phyloP scores from a whole-genome alignment of 306 rosid genomes.

The Echinosophora koreensis region DNA sequence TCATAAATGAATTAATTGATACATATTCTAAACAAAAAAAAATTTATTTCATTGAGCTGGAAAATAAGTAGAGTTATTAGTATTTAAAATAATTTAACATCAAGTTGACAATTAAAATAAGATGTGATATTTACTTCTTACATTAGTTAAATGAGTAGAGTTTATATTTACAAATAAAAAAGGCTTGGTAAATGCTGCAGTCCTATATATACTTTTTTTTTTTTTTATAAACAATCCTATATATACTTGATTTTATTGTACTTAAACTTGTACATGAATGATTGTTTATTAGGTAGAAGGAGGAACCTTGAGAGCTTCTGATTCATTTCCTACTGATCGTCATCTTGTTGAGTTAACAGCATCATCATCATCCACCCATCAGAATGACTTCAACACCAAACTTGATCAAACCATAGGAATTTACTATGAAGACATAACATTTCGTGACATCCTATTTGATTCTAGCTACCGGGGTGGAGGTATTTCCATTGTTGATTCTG shows the following conservation, averaged over 20 bases:
- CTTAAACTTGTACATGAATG: neutral
- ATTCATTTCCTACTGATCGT: conserved; percentile 59
- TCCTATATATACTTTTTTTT: no score
- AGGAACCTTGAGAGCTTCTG: conserved; percentile 68
- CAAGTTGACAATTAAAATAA: no score
- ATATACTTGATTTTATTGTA: neutral
- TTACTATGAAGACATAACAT: conserved; percentile 75
- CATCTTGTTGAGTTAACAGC: conserved; percentile 66
- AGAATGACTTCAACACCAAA: neutral
- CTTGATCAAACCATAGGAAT: neutral
- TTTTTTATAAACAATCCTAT: no score
- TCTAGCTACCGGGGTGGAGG: conserved; percentile 70
- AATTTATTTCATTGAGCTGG: no score
- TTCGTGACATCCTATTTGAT: conserved; percentile 67
- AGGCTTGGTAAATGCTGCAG: no score
- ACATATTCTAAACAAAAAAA: no score
- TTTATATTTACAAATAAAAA: no score
- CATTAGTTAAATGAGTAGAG: no score
- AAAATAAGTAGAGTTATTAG: no score
- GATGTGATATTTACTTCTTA: no score
- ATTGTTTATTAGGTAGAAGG: conserved; percentile 57
- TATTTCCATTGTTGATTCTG: conserved; percentile 57
- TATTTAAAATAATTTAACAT: no score
- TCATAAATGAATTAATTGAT: no score
- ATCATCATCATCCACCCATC: conserved; percentile 1